Base-by-base conservation (phyloP, 1,284 basidiomycete genomes). In the Puccinia horiana region DNA sequence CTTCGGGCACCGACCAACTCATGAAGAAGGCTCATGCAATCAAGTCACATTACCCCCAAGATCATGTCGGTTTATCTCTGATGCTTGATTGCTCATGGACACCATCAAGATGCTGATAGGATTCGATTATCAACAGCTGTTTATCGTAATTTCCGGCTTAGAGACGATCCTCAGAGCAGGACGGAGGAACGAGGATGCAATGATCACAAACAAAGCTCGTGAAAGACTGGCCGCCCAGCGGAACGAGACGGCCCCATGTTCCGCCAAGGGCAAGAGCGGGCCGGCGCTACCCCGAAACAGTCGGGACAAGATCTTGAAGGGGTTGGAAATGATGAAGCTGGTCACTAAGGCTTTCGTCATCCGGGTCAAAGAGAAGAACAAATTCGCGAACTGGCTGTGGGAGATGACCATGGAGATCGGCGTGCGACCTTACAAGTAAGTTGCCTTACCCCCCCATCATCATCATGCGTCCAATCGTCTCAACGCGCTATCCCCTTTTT, bases 311-410 rank as follows among this genome's bases (percentile, higher is more conserved):
- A 79, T 79, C 35, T 42, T 65, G n/a, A 79, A 52, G 54, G 65
- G 70, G 47, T 29, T 79, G 26, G 76, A 79, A 29, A 42, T 79
- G 20, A 54, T 79, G 63, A 79, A 79, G 49, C 52, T 79, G 4
- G 14, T 69, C 16, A 79, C 76, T 12, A 79, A 79, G 23, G 63
- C 65, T 12, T 70, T 70, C 65, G 49, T 79, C 4, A 52, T 79
- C 42, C 47, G 67, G 23, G 76, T 79, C 0, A 65, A 79, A 58
- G 65, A 79, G 16, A 52, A 54, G 11, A 70, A 54, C 65, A 26
- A 63, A 9, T 79, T 79, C 35, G 47, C 76, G 3, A 79, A 79
- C 52, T 79, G 76, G 76, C 29, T 79, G 47, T 79, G 76, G 76
- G 76, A 79, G 47, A 69, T 79, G 44, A 65, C 76, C 9, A 69